These are phyloP conservation scores for Poteriospumella lacustris DNA, from an alignment of 108 stramenopile species.

Conservation along the genomic window DNA sequence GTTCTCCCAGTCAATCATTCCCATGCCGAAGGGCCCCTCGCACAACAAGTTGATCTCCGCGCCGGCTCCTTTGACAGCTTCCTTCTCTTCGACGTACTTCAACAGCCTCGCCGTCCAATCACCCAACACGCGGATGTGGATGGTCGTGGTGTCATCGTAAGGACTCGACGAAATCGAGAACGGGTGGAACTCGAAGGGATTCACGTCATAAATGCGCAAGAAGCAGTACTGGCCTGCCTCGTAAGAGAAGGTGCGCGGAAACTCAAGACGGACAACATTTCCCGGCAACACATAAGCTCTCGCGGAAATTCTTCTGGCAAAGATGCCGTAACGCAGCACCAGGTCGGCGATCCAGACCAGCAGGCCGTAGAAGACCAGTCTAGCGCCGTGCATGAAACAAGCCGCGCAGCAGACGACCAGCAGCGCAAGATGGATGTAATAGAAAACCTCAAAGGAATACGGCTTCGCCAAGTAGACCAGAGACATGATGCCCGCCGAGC, in stretches of 20 bases:
- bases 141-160: not conserved
- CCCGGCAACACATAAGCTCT: not conserved
- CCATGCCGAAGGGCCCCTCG: slow-evolving; percentile 55
- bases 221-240: slow-evolving; percentile 2
- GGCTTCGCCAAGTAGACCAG: too few species aligned
- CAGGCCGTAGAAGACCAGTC: too few species aligned
- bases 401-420: too few species aligned
- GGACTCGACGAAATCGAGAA: not conserved
- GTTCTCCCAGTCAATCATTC: slow-evolving; percentile 39
- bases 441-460: too few species aligned
- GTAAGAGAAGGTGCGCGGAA: not conserved
- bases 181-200: not conserved
- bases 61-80: too few species aligned
- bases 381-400: too few species aligned
- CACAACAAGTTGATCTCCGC: too few species aligned
- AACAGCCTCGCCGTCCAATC: slow-evolving; percentile 4
- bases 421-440: too few species aligned
- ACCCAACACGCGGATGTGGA: not conserved
- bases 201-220: not conserved
- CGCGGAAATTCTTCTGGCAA: not conserved
- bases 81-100: not conserved
- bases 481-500: too few species aligned
- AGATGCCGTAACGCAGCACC: too few species aligned
- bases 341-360: too few species aligned
- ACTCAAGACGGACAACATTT: slow-evolving; percentile 40